Evolutionary conservation across 2,329 filamentous ascomycete species (phyloP), one percentile per base, ranked within the genome.

Genomic region (Beauveria sp.): DNA sequence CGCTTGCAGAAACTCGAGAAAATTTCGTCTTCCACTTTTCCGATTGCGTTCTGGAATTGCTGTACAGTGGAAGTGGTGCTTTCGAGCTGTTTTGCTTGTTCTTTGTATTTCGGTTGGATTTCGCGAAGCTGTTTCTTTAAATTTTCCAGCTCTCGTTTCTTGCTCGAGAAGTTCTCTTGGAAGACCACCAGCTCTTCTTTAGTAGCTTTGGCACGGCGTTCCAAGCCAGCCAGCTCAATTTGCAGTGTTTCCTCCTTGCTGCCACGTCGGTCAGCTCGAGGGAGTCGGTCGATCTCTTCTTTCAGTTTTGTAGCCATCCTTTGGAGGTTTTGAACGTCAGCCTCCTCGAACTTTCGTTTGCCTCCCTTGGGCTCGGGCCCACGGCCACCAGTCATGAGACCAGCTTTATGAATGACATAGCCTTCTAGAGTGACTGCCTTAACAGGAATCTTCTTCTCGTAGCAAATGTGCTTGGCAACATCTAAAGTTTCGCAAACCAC

Each of bases 341-440:
- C 85, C 67, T 97, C 92, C 68, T 96, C 92, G 75, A 96, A 97
- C 57, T 89, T 84, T 62, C 91, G 88, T 65, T 91, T 89, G 62
- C 84, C 84, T 59, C 87, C 86, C 71, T 89, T 90, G 52, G 86
- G 83, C 51, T 89, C 85, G 1, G 86, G 87, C 34, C 91, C 88
- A 64, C 92, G 89, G 66, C 94, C 94, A 80, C 94, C 94, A 54
- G 94, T 97, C 89, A 99, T 97, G 58, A 96, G 82, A 70, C 94
- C 94, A 51, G 90, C 92, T 72, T 97, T 97, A 77, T 96, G 92
- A 65, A 99, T 97, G 63, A 99, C 89, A 59, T 89, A 93, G n/a
- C 94, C 94, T 70, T 97, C 92, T 14, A 97, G 75, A 0, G 92
- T 96, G 14, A 99, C 93, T 5, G 93, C 92, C 73, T 97, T 97